phyloP scores from a whole-genome alignment of 306 rosid genomes.

The Rosa lucieae region DNA sequence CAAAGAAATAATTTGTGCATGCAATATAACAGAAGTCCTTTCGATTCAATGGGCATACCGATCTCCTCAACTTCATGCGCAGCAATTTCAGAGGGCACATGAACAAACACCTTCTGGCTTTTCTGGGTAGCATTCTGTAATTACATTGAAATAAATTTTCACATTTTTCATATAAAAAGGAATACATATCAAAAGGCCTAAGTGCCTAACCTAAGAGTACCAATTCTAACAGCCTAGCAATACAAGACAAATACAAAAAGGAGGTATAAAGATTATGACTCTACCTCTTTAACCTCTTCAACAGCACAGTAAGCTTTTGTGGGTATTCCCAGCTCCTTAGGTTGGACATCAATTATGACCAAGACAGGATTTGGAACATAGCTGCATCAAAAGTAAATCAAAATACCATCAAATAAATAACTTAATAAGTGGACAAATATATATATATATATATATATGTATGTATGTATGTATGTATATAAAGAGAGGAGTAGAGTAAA shows the following conservation, averaged over 20 bases:
- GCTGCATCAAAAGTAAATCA: slow-evolving; percentile 28
- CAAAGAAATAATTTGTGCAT: not conserved
- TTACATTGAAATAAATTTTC: slow-evolving; percentile 12
- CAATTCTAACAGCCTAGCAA: not conserved
- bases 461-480: no score
- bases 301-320: slow-evolving; percentile 82
- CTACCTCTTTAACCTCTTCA: slow-evolving; percentile 87
- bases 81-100: slow-evolving; percentile 77
- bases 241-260: not conserved
- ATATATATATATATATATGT: no score
- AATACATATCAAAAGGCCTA: not conserved
- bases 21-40: not conserved
- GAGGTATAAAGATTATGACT: not conserved
- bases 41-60: slow-evolving; percentile 33
- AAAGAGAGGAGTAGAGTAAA: not conserved
- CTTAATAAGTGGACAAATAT: no score
- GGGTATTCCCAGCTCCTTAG: slow-evolving; percentile 85
- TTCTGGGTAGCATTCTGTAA: slow-evolving; percentile 82
- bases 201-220: not conserved
- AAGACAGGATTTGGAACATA: slow-evolving; percentile 78
- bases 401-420: not conserved
- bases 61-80: slow-evolving; percentile 92
- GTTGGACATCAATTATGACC: slow-evolving; percentile 84
- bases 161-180: not conserved
- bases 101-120: slow-evolving; percentile 83